A percentile compares a stretch with the other conserved stretches of the same genome.
Conservation (phyloP, 345 rosid genomes). For the Eucalyptus pauciflora region DNA sequence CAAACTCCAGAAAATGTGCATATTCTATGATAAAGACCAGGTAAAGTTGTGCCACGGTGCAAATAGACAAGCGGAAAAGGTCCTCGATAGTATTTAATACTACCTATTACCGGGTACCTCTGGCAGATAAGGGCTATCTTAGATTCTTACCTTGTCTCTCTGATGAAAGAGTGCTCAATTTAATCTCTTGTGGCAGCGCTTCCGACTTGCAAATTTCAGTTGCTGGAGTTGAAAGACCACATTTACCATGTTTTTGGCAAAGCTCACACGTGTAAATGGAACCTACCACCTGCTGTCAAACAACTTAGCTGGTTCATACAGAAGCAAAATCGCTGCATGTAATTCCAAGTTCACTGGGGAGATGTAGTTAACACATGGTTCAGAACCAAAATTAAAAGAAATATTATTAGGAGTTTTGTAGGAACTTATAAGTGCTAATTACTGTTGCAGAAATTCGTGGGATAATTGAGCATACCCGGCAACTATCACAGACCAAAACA, state of each 20-base stretch:
- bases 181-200: background rate
- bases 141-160: constrained; percentile 56
- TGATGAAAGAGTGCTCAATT: constrained; percentile 1
- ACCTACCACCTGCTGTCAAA: constrained; percentile 38
- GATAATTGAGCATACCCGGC: constrained; percentile 37
- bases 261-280: constrained; percentile 62
- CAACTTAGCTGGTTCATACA: background rate
- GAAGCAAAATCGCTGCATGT: background rate
- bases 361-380: background rate
- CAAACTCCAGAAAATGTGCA: background rate
- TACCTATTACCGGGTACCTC: background rate
- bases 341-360: background rate
- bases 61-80: background rate
- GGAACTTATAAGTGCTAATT: background rate
- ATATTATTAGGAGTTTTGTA: background rate
- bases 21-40: background rate
- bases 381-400: background rate
- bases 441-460: background rate
- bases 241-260: constrained; percentile 62
- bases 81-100: background rate
- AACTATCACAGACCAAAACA: constrained; percentile 72
- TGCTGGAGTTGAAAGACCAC: background rate
- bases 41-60: background rate
- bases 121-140: background rate
- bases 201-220: constrained; percentile 4